Conservation (phyloP, 768 basidiomycete genomes). For the Lactarius psammicola region DNA sequence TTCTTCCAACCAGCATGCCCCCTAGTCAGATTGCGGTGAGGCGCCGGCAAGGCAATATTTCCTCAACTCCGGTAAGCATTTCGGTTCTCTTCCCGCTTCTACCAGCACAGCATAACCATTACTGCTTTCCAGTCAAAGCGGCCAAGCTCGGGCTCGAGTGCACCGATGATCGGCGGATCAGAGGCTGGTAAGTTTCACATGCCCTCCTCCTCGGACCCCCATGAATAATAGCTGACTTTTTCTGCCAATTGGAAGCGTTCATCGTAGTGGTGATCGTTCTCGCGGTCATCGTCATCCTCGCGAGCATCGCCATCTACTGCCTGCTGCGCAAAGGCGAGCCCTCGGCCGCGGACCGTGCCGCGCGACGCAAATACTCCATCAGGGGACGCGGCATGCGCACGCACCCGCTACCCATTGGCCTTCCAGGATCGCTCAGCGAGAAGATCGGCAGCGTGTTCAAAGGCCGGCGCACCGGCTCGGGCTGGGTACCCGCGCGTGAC, state of each 20-base stretch:
- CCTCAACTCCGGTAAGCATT: slow-evolving; percentile 12
- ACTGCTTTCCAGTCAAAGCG: slow-evolving; percentile 4
- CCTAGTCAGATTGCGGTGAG: not conserved
- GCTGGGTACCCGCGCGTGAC: slow-evolving; percentile 26
- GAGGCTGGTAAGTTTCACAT: slow-evolving; percentile 20
- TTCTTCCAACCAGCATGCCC: not conserved
- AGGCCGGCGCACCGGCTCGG: slow-evolving; percentile 19
- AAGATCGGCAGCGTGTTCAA: slow-evolving; percentile 27
- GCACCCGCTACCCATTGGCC: slow-evolving; percentile 28
- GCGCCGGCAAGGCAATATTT: slow-evolving; percentile 6
- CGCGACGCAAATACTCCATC: slow-evolving; percentile 31
- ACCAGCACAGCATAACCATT: slow-evolving; percentile 10
- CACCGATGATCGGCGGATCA: slow-evolving; percentile 26
- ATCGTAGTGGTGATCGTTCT: slow-evolving; percentile 59
- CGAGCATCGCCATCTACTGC: slow-evolving; percentile 53
- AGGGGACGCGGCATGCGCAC: slow-evolving; percentile 12
- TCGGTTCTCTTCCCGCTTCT: not conserved
- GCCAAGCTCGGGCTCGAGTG: not conserved
- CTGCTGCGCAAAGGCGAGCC: slow-evolving; percentile 53
- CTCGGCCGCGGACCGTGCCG: slow-evolving; percentile 41
- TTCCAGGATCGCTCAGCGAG: slow-evolving; percentile 26
- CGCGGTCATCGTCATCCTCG: slow-evolving; percentile 50
- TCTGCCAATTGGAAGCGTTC: slow-evolving; percentile 39
- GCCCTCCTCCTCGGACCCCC: not conserved
- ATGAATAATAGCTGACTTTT: not conserved